phyloP scores from a whole-genome alignment of 257 asterid species.

The Rubia yunnanensis region DNA sequence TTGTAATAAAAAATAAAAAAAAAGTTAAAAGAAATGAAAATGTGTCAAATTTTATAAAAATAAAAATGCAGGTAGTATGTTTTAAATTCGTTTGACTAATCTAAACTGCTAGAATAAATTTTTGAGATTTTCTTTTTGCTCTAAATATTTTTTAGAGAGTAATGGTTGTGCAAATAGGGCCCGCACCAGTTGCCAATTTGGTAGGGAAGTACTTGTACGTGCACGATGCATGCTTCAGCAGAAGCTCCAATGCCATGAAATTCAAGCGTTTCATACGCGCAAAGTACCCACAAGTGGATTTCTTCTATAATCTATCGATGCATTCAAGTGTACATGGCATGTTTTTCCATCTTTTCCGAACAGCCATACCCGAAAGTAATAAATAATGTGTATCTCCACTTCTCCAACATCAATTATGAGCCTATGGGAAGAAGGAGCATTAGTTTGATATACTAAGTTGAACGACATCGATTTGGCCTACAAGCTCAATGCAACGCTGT shows the following conservation, averaged over 20 bases:
- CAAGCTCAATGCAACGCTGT: too few species aligned
- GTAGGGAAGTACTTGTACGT: neutral
- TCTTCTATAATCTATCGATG: neutral
- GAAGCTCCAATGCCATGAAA: neutral
- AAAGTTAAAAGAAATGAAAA: too few species aligned
- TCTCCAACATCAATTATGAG: neutral
- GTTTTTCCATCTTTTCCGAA: neutral
- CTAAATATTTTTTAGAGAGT: too few species aligned
- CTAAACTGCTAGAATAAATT: too few species aligned
- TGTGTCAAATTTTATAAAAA: too few species aligned
- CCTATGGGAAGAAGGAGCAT: too few species aligned
- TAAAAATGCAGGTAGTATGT: too few species aligned
- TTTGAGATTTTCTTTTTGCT: too few species aligned
- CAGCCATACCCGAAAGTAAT: neutral
- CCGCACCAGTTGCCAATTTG: neutral
- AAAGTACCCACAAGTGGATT: neutral
- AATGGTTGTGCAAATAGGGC: neutral
- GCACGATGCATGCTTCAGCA: neutral
- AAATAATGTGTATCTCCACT: neutral
- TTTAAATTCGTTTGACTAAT: too few species aligned
- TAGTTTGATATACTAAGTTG: too few species aligned
- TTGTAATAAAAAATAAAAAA: too few species aligned
- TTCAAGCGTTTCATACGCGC: neutral
- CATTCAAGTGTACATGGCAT: neutral
- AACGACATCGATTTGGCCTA: too few species aligned